Percentiles rank a stretch among this genome's conserved stretches.
Conservation (phyloP, 805 yeast genomes). For the Lipomyces spencermartinsiae region DNA sequence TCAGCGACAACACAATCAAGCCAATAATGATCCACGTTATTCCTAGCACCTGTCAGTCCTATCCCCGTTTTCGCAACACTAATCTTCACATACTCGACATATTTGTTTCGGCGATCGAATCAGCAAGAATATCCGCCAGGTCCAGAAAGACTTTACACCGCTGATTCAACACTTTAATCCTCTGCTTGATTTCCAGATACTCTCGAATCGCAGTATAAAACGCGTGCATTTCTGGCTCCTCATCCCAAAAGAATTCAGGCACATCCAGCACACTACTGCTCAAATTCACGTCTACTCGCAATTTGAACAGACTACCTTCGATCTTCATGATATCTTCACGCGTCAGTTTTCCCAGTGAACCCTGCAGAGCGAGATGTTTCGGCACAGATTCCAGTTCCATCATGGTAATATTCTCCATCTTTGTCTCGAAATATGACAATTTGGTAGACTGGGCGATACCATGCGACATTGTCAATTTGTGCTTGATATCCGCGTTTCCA, state of each 20-base stretch:
- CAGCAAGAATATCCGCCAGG: constrained; percentile 89
- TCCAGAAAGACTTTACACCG: constrained; percentile 93
- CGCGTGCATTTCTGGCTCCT: constrained; percentile 94
- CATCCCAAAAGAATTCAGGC: constrained; percentile 95
- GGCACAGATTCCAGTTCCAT: constrained; percentile 77
- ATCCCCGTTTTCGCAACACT: no score
- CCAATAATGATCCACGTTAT: constrained; percentile 89
- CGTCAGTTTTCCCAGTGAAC: constrained; percentile 74
- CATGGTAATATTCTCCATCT: constrained; percentile 63
- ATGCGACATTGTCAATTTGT: constrained; percentile 90
- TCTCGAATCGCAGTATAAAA: constrained; percentile 87
- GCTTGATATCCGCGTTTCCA: constrained; percentile 68
- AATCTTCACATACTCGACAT: constrained; percentile 62
- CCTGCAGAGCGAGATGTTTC: constrained; percentile 86
- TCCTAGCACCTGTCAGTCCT: constrained; percentile 8
- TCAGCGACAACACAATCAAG: constrained; percentile 76
- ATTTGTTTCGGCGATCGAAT: constrained; percentile 90
- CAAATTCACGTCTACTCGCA: constrained; percentile 91
- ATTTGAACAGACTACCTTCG: constrained; percentile 86
- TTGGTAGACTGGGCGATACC: constrained; percentile 97
- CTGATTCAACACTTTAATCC: constrained; percentile 92
- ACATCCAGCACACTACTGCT: constrained; percentile 91
- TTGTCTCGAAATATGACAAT: constrained; percentile 85
- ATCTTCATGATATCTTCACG: constrained; percentile 84
- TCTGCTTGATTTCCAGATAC: constrained; percentile 90